These are phyloP conservation scores for Trichoderma simmonsii DNA, from an alignment of 2,329 filamentous ascomycete genomes.

Conservation along the genomic window DNA sequence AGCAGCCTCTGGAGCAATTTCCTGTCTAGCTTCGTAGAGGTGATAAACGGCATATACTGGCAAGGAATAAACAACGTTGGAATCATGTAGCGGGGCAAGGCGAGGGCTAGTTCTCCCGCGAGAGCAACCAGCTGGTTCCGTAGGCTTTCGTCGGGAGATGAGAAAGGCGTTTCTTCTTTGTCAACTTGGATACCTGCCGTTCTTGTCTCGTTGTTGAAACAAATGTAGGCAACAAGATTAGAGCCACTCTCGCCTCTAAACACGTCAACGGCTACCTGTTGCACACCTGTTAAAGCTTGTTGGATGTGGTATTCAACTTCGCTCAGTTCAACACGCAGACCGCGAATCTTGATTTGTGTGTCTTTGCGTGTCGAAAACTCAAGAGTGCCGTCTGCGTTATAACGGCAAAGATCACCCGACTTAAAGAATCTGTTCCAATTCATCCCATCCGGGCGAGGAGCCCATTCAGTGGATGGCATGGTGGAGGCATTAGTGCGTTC, in stretches of 20 bases:
- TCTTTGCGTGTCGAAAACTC: slow-evolving; percentile 52
- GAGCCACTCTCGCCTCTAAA: not conserved
- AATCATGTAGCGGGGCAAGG: slow-evolving; percentile 23
- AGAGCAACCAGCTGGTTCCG: slow-evolving; percentile 13
- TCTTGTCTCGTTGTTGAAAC: not conserved
- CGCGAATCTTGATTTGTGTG: slow-evolving; percentile 54
- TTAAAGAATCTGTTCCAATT: slow-evolving; percentile 34
- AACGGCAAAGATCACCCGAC: slow-evolving; percentile 45
- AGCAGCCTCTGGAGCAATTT: not conserved
- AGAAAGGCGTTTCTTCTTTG: slow-evolving; percentile 8
- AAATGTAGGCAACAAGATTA: slow-evolving; percentile 6
- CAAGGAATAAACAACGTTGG: slow-evolving; percentile 22
- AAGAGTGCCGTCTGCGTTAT: slow-evolving; percentile 37
- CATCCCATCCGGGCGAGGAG: not conserved
- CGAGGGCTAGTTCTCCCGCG: not conserved
- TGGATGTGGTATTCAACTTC: slow-evolving; percentile 23
- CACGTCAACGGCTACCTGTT: slow-evolving; percentile 12
- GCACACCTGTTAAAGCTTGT: not conserved
- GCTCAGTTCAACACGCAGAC: slow-evolving; percentile 49
- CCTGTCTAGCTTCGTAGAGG: slow-evolving; percentile 18
- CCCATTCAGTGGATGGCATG: not conserved
- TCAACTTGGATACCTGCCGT: not conserved
- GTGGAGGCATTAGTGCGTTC: slow-evolving; percentile 45
- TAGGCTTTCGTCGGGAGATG: not conserved
- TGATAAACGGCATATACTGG: slow-evolving; percentile 20